Percentiles rank a stretch among this genome's conserved stretches.
These are phyloP conservation scores for Sporothrix variecibatus DNA, from an alignment of 2,329 filamentous ascomycete genomes.

Conservation along the genomic window DNA sequence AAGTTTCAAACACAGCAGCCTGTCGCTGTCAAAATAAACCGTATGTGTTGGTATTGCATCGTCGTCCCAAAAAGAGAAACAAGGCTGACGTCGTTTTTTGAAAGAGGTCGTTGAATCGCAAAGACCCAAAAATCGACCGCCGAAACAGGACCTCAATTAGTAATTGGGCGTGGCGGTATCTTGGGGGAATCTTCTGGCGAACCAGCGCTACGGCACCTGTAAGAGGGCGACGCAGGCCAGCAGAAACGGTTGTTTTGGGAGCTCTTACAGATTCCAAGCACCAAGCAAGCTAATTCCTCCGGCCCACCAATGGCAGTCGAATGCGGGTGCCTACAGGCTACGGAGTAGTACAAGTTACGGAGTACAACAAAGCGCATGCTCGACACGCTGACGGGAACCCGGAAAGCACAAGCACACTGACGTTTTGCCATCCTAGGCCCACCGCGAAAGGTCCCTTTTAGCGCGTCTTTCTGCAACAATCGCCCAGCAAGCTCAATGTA, in stretches of 20 bases:
- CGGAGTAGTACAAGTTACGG: neutral
- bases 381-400: neutral
- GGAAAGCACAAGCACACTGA: neutral
- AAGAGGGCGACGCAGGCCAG: neutral
- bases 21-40: neutral
- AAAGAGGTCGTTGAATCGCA: neutral
- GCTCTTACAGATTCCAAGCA: neutral
- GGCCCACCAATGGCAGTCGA: conserved; percentile 5
- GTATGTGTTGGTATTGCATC: neutral
- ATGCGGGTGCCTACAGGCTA: neutral
- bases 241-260: neutral
- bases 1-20: neutral
- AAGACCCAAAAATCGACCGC: neutral
- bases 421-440: neutral
- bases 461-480: neutral
- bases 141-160: conserved; percentile 19
- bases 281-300: neutral
- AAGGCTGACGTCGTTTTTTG: neutral
- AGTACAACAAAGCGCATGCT: neutral
- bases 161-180: neutral
- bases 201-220: neutral
- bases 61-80: neutral
- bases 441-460: neutral
- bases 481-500: neutral
- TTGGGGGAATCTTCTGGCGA: conserved; percentile 17